Conservation (phyloP, 2,329 filamentous ascomycete species). For the Hypoxylon rubiginosum region DNA sequence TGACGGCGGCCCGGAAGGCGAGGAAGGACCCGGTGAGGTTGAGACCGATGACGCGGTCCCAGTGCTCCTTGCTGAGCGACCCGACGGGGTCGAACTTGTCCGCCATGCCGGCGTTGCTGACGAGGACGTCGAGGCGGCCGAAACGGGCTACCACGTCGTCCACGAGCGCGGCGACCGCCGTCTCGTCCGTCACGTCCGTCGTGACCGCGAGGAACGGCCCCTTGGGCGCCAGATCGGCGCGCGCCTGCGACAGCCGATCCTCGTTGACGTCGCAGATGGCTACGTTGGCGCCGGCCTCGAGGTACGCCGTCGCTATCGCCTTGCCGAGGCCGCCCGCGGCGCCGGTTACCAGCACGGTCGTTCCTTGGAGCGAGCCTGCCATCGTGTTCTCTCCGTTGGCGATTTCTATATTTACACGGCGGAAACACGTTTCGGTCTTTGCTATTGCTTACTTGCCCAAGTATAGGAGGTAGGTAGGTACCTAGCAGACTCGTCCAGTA, state of each 20-base stretch:
- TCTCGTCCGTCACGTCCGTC: slow-evolving; percentile 51
- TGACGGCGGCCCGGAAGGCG: slow-evolving; percentile 57
- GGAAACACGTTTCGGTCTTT: too few species aligned
- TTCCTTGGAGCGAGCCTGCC: slow-evolving; percentile 42
- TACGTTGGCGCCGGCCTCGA: slow-evolving; percentile 52
- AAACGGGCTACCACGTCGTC: slow-evolving; percentile 38
- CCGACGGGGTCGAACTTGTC: slow-evolving; percentile 60
- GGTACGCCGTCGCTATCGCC: slow-evolving; percentile 50
- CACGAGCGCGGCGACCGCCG: slow-evolving; percentile 48
- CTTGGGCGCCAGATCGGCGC: slow-evolving; percentile 32
- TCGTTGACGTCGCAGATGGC: slow-evolving; percentile 52
- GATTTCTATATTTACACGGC: not conserved
- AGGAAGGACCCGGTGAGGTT: slow-evolving; percentile 42
- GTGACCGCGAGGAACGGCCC: slow-evolving; percentile 45
- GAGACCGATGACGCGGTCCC: slow-evolving; percentile 66
- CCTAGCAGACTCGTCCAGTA: too few species aligned
- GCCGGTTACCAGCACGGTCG: slow-evolving; percentile 53
- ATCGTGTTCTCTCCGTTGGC: slow-evolving; percentile 14
- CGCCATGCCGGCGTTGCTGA: slow-evolving; percentile 40
- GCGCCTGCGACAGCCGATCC: slow-evolving; percentile 31
- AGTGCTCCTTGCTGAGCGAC: slow-evolving; percentile 59
- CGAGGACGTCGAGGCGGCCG: slow-evolving; percentile 36
- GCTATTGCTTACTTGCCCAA: too few species aligned
- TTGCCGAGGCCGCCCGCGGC: slow-evolving; percentile 52
- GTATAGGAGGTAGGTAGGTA: too few species aligned